These are phyloP conservation scores for Aureobasidium sp. DNA, from an alignment of 2,329 filamentous ascomycete genomes.

Conservation along the genomic window DNA sequence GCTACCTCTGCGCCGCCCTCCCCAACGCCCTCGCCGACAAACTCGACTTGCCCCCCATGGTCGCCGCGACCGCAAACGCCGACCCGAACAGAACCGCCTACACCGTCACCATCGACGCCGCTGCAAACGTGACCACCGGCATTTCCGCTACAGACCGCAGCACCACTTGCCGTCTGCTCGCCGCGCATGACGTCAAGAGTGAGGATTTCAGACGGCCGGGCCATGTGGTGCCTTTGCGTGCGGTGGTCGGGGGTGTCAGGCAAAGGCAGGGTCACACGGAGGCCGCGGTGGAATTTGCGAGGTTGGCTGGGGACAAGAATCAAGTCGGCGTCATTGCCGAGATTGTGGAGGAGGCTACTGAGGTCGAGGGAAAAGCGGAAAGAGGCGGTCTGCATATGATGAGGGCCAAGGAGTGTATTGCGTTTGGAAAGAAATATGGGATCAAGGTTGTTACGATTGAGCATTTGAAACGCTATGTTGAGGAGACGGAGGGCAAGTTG, in stretches of 20 bases:
- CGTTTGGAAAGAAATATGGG: conserved; percentile 81
- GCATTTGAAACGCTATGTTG: conserved; percentile 72
- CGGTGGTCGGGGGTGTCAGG: conserved; percentile 71
- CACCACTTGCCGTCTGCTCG: conserved; percentile 71
- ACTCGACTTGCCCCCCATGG: conserved; percentile 86
- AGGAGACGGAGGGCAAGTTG: conserved; percentile 59
- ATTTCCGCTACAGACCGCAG: conserved; percentile 86
- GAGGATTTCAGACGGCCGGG: conserved; percentile 72
- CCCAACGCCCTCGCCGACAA: conserved; percentile 58
- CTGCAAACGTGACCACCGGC: conserved; percentile 69
- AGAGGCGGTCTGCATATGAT: conserved; percentile 73
- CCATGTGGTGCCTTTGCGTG: conserved; percentile 80
- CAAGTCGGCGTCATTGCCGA: conserved; percentile 78
- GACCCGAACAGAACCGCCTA: conserved; percentile 91
- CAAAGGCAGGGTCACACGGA: conserved; percentile 83
- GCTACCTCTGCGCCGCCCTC: conserved; percentile 85
- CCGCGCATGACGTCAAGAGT: conserved; percentile 53
- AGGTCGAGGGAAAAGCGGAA: conserved; percentile 59
- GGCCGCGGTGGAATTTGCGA: conserved; percentile 84
- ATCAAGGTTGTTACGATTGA: conserved; percentile 94
- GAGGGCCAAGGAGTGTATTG: conserved; percentile 77
- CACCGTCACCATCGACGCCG: conserved; percentile 79
- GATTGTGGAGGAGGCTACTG: conserved; percentile 77
- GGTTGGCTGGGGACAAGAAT: conserved; percentile 60
- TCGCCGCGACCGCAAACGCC: conserved; percentile 54